A percentile compares a stretch with the other conserved stretches of the same genome.
phyloP scores from a whole-genome alignment of 2,329 filamentous ascomycete genomes.

The Claviceps sp. region DNA sequence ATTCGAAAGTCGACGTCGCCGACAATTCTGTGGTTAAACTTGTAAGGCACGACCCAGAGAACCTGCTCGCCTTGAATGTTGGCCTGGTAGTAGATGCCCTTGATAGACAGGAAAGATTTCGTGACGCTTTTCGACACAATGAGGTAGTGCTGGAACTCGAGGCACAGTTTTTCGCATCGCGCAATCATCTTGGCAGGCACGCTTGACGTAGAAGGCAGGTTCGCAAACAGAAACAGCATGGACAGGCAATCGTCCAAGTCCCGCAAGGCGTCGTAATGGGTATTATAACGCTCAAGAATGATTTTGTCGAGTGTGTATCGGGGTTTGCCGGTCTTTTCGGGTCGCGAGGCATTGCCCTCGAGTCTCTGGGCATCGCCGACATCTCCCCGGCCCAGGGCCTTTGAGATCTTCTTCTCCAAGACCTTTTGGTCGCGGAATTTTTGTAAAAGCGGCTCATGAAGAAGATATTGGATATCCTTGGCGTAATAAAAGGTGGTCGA shows the following conservation, averaged over 20 bases:
- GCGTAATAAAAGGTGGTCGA: slow-evolving; percentile 86
- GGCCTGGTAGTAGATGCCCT: slow-evolving; percentile 98
- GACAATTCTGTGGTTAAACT: slow-evolving; percentile 89
- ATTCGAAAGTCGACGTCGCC: slow-evolving; percentile 96
- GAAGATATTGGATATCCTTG: slow-evolving; percentile 95
- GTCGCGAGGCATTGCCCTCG: slow-evolving; percentile 71
- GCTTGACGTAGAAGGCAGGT: slow-evolving; percentile 76
- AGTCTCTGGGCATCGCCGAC: slow-evolving; percentile 76
- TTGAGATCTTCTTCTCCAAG: slow-evolving; percentile 93
- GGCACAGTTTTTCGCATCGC: slow-evolving; percentile 80
- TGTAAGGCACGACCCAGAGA: slow-evolving; percentile 93
- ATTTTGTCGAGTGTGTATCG: slow-evolving; percentile 90
- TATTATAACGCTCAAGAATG: slow-evolving; percentile 94
- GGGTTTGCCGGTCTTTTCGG: slow-evolving; percentile 84
- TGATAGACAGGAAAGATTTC: slow-evolving; percentile 96
- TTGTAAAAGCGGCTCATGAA: slow-evolving; percentile 85
- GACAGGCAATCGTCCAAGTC: slow-evolving; percentile 95
- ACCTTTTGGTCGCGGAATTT: slow-evolving; percentile 97
- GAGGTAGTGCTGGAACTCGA: slow-evolving; percentile 96
- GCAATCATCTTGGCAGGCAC: slow-evolving; percentile 94
- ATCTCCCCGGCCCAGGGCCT: slow-evolving; percentile 83
- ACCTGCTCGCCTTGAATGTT: slow-evolving; percentile 95
- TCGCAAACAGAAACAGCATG: slow-evolving; percentile 95
- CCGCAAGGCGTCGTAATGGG: slow-evolving; percentile 84
- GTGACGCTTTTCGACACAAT: slow-evolving; percentile 83